Base-by-base conservation (phyloP, 768 basidiomycete genomes). In the Tulasnella sp. region DNA sequence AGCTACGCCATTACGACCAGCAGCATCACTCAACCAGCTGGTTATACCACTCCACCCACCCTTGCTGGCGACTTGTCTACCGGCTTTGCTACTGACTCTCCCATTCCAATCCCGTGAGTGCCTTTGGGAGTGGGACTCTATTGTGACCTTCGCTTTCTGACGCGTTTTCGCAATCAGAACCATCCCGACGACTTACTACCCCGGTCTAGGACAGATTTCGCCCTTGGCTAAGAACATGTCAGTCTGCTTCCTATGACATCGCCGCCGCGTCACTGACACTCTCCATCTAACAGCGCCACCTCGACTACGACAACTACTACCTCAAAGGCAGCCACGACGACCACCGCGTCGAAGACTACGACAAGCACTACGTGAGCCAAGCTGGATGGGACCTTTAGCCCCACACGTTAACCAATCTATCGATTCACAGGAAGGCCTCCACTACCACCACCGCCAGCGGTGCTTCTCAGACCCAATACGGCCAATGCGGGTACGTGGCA, bases 21-120 rank as follows among this genome's bases (percentile, higher is more conserved):
- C 42, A 80, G 79, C 14, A 78, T 78, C 52, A 79, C 81, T 1
- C 54, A 78, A 73, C 82, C 82, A 17, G 75, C 81, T 2, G 82
- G 80, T 9, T 82, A 80, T 79, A 79, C 81, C 19, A 80, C 79
- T 19, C 82, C 82, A 34, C 79, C 81, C 31, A 80, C 81, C 22
- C 78, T 82, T 34, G 39, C 76, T 31, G 76, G 76, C 2, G 76
- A 77, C 67, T 74, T 77, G 52, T 19, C 76, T 12, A 31, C 37
- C 31, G 76, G 76, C 3, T 77, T 74, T 54, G 34, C 76, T 12
- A 64, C 76, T 1, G 74, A 72, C 31, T 72, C 76, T 34, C 37
- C 72, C 12, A 77, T 77, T 17, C 76, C 76, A 12, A 72, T 77
- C 29, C 76, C 76, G 76, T 77, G 22, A 52, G 76, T 77, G 17